Evolutionary conservation across 345 rosid genomes (phyloP), one percentile per base, ranked within the genome.

Genomic region (Aethionema arabicum): DNA sequence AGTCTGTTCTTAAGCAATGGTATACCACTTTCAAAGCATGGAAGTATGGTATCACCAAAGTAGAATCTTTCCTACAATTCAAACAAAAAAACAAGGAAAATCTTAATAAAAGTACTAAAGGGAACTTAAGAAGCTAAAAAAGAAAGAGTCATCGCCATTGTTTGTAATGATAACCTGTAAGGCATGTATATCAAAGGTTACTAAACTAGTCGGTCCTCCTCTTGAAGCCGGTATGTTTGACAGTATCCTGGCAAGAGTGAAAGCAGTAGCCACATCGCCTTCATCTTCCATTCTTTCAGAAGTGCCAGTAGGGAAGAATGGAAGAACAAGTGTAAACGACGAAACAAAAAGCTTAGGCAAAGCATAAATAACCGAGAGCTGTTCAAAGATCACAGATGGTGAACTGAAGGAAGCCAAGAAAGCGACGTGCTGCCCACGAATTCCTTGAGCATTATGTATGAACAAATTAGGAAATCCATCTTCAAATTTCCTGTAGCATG

Each of bases 221-320:
- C 95, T 82, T 0, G 99, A 82, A 62, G 84, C 69, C 0, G 97
- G 99, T 65, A 87, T 88, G 44, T 87, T 79, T 0, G 99, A 89
- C 69, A 93, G 78, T 54, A 87, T 93, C 78, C 99, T 84, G 4
- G 99, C 97, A 5, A 93, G 97, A 61, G 99, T 93, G 57, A 89
- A 93, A 59, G 99, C 99, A 7, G 99, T 93, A 0, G 97, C 97
- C 4, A 87, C 91, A 52, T 90, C 97, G 36, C 99, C 99, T 69
- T 93, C 99, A 2, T 93, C 99, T 72, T 93, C 99, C 99, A 93
- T 93, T 15, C 97, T 83, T 82, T 93, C 99, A 0, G 91, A 93
- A 36, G 99, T 93, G 9, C 99, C 99, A 3, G 97, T 93, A 4
- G 99, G 99, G 53, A 93, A 93, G 59, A 93, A 93, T 0, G 99